A percentile compares a stretch with the other conserved stretches of the same genome.
Evolutionary conservation across 768 basidiomycete genomes (phyloP).

Genomic region (Phaffia tasmanica): DNA sequence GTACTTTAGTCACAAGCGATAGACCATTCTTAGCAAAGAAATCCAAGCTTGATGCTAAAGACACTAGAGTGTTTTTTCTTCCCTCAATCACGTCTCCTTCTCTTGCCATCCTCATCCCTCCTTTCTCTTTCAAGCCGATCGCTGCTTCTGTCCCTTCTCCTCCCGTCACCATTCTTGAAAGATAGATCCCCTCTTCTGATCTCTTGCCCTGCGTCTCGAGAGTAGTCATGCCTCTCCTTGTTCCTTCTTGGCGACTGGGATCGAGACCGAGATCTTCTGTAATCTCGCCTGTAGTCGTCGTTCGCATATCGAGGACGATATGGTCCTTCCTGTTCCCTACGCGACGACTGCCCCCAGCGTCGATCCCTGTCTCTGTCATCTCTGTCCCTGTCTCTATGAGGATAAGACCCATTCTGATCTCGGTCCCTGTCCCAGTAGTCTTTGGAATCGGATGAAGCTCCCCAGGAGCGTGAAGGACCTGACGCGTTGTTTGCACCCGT

Average conservation of each 20-base stretch:
- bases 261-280: conserved; percentile 23
- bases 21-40: too few species aligned
- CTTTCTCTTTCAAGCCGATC: neutral
- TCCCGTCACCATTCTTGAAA: neutral
- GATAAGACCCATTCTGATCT: neutral
- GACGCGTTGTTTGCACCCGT: conserved; percentile 18
- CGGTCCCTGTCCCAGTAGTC: conserved; percentile 15
- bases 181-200: neutral
- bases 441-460: conserved; percentile 23
- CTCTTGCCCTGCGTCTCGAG: conserved; percentile 6
- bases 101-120: conserved; percentile 16
- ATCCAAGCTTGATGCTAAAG: too few species aligned
- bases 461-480: conserved; percentile 25
- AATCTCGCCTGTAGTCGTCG: conserved; percentile 31
- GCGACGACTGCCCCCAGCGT: neutral
- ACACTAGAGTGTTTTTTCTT: neutral
- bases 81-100: conserved; percentile 15
- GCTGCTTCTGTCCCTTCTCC: conserved; percentile 7
- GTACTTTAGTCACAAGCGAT: too few species aligned
- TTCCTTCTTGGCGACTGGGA: conserved; percentile 23
- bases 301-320: conserved; percentile 17
- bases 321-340: neutral
- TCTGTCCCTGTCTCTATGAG: conserved; percentile 15
- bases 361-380: conserved; percentile 25
- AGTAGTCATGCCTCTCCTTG: neutral